Evolutionary conservation across 257 asterid species (phyloP).

Genomic region (Primulina eburnea): DNA sequence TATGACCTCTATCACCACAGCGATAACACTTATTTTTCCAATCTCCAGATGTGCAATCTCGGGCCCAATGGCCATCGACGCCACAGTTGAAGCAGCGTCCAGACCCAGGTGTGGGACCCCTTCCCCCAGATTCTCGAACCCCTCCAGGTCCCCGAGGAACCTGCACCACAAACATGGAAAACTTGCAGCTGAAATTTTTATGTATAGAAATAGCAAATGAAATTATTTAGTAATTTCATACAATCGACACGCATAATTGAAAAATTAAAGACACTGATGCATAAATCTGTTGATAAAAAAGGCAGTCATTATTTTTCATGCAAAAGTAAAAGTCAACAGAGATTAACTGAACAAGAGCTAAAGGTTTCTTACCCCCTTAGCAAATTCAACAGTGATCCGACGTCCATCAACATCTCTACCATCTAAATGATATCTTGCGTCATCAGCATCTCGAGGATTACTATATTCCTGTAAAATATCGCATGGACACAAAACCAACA

Average conservation of each 20-base stretch:
- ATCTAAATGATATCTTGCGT: constrained; percentile 75
- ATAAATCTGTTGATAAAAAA: neutral
- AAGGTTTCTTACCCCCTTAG: constrained; percentile 72
- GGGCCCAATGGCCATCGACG: constrained; percentile 98
- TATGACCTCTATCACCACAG: constrained; percentile 95
- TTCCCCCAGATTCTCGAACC: constrained; percentile 71
- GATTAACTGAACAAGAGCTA: neutral
- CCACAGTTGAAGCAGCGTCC: constrained; percentile 99
- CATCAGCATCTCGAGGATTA: constrained; percentile 97
- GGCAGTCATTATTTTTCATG: neutral
- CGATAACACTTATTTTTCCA: constrained; percentile 98
- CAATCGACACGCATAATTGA: neutral
- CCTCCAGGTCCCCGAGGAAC: constrained; percentile 99
- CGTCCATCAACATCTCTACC: constrained; percentile 97
- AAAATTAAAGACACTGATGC: neutral
- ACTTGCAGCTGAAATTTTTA: neutral
- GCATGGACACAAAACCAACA: constrained; percentile 30
- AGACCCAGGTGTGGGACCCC: constrained; percentile 98
- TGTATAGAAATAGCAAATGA: neutral
- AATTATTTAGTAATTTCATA: neutral
- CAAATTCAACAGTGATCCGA: constrained; percentile 84
- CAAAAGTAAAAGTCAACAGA: neutral
- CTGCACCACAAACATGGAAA: constrained; percentile 32
- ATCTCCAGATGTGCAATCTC: constrained; percentile 98
- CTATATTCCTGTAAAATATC: constrained; percentile 69